phyloP scores from a whole-genome alignment of 345 rosid species.

The Camelina laxa region DNA sequence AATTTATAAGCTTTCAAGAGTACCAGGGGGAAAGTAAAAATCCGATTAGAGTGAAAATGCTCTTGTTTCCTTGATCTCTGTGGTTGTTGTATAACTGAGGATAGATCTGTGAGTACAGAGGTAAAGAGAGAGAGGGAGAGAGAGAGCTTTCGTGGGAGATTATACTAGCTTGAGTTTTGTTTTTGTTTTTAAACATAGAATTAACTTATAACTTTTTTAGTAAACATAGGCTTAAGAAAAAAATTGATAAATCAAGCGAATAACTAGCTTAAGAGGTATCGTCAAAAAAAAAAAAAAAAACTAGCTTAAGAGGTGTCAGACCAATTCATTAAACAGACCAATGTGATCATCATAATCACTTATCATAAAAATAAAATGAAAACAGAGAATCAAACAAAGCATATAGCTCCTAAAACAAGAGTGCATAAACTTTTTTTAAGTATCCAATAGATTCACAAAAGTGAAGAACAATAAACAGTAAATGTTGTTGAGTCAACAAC shows the following conservation, averaged over 20 bases:
- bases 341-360: neutral
- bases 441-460: slow-evolving; percentile 17
- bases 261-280: neutral
- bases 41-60: neutral
- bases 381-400: neutral
- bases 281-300: no score
- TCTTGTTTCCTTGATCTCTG: neutral
- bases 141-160: neutral
- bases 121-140: neutral
- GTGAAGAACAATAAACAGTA: slow-evolving; percentile 22
- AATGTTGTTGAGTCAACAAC: slow-evolving; percentile 13
- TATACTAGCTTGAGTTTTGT: neutral
- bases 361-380: no score
- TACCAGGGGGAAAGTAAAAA: neutral
- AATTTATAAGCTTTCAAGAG: neutral
- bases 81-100: neutral
- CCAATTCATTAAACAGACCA: neutral
- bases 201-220: no score
- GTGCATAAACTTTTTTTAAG: neutral
- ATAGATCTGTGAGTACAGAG: neutral
- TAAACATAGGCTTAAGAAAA: no score
- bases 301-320: no score
- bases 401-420: slow-evolving; percentile 5
- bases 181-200: no score
- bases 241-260: no score